Conservation (phyloP, 768 basidiomycete species). For the Panellus pusillus region DNA sequence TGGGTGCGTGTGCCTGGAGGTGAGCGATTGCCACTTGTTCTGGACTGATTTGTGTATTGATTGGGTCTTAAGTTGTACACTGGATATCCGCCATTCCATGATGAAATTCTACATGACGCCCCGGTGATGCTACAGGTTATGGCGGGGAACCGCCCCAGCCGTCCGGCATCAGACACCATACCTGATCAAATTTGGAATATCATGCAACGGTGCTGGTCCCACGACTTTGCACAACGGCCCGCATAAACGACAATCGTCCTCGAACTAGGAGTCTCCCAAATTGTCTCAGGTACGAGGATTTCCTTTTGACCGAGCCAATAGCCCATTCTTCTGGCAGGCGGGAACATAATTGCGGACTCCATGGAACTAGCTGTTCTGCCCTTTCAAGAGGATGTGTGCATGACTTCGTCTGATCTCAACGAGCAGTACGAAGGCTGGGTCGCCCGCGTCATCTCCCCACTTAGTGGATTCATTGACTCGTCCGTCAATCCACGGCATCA, state of each 20-base stretch:
- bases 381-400: neutral
- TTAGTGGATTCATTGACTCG: conserved; percentile 40
- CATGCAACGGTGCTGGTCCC: conserved; percentile 17
- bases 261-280: neutral
- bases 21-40: neutral
- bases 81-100: conserved; percentile 12
- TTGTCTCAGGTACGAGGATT: neutral
- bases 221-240: conserved; percentile 11
- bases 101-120: conserved; percentile 1
- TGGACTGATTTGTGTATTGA: neutral
- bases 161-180: conserved; percentile 2
- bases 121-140: conserved; percentile 14
- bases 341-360: neutral
- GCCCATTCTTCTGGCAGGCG: neutral
- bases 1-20: conserved; percentile 13
- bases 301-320: no score
- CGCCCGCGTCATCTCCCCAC: conserved; percentile 33
- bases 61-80: conserved; percentile 3
- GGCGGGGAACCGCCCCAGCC: neutral
- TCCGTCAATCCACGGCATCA: conserved; percentile 38
- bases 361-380: neutral
- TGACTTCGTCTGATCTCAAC: neutral
- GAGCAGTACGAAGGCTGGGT: conserved; percentile 36
- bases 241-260: conserved; percentile 4
- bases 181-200: conserved; percentile 15